Evolutionary conservation across 805 yeast genomes (phyloP), one percentile per base, ranked within the genome.

Genomic region (Millerozyma miso): DNA sequence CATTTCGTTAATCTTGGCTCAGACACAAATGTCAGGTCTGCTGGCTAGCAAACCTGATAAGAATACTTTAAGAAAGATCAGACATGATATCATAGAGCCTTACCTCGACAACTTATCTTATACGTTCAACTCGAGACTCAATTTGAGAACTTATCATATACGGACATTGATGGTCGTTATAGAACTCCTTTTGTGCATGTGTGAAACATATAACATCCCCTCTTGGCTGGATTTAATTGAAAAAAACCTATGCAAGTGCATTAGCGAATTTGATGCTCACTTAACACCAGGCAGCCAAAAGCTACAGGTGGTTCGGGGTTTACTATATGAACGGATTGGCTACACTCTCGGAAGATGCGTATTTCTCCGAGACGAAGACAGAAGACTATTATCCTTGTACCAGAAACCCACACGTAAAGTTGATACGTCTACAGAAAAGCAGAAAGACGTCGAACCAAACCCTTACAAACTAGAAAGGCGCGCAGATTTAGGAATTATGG

Each of bases 21-120:
- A 70, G 48, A 70, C 74, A 14, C 74, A 69, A 46, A 62, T 56
- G 47, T 44, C 47, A 14, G 72, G 68, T 15, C 69, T 58, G 43
- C 63, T 59, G 33, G 65, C 46, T 4, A 37, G 46, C 1, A 14
- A 33, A 26, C 71, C 73, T 1, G 72, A 69, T 48, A 61, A 48
- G 58, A 72, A 60, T 56, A 70, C 66, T 48, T 60, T 52, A 52
- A 67, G 65, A 6, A 80, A 79, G 51, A 71, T 74, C 35, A 67
- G 82, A 14, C 68, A 71, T 40, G 85, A 79, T 43, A 67, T 71
- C 29, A 66, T 81, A 5, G 80, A 70, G 47, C 85, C 85, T 1
- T 64, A 79, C 57, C 60, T 86, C 45, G 96, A 88, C 49, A 77
- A 87, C 31, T 74, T 88, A 3, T 73, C 80, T 31, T 88, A 88